Conservation (phyloP, 2,329 filamentous ascomycete genomes). For the Parafenestella ontariensis region DNA sequence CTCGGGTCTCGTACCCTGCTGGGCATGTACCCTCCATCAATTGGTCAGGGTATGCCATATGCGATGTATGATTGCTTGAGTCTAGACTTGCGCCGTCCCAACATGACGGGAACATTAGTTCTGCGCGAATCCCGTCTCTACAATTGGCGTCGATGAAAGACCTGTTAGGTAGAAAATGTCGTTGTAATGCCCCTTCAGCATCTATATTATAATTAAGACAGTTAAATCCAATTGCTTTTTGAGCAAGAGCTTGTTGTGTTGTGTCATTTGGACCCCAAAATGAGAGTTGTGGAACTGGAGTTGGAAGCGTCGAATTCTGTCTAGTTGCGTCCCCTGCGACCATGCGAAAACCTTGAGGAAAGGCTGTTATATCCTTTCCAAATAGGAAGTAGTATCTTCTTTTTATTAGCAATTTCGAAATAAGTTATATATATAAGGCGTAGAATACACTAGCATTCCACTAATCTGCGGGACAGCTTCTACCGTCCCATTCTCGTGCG, state of each 20-base stretch:
- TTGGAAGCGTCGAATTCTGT: conserved; percentile 68
- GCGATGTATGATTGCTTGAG: conserved; percentile 61
- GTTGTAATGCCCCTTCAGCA: conserved; percentile 8
- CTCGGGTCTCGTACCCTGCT: conserved; percentile 67
- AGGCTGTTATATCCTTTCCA: conserved; percentile 69
- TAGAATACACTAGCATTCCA: conserved; percentile 86
- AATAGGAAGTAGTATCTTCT: conserved; percentile 81
- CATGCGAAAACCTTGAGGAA: conserved; percentile 82
- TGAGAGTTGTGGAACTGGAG: conserved; percentile 1
- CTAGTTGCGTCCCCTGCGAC: conserved; percentile 74
- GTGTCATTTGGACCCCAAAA: conserved; percentile 12
- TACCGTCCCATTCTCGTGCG: conserved; percentile 70
- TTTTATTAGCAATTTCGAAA: conserved; percentile 13
- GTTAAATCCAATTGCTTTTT: conserved; percentile 23
- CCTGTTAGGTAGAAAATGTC: conserved; percentile 13
- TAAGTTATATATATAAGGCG: too few relatives aligned
- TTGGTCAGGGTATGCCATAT: conserved; percentile 79
- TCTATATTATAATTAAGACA: conserved; percentile 15
- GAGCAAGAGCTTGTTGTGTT: conserved; percentile 12
- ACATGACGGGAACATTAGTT: conserved; percentile 30
- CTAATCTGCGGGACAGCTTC: conserved; percentile 76
- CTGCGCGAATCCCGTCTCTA: conserved; percentile 15
- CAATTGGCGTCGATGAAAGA: conserved; percentile 14
- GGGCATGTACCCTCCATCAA: conserved; percentile 82
- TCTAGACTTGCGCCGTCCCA: conserved; percentile 34